These are phyloP conservation scores for Alternaria infectoria DNA, from an alignment of 2,329 filamentous ascomycete genomes.

Conservation along the genomic window DNA sequence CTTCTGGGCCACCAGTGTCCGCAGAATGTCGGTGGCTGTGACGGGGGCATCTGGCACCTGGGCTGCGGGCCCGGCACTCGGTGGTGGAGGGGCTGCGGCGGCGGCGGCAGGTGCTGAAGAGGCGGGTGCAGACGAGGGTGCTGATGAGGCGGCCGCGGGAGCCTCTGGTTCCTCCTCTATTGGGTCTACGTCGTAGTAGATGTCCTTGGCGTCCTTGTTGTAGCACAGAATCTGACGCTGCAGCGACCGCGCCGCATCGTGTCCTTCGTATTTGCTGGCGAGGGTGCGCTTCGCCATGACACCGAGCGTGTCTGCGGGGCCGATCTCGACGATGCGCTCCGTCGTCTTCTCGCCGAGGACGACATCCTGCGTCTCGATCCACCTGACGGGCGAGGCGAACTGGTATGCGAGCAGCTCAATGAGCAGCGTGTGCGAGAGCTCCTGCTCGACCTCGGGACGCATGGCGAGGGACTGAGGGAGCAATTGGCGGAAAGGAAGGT, in stretches of 20 bases:
- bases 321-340: constrained; percentile 96
- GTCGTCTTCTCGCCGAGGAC: constrained; percentile 95
- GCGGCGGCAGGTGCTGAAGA: constrained; percentile 60
- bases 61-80: constrained; percentile 82
- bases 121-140: constrained; percentile 56
- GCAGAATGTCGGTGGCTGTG: constrained; percentile 85
- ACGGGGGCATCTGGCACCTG: constrained; percentile 87
- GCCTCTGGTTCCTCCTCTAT: constrained; percentile 76
- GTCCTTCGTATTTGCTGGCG: constrained; percentile 96
- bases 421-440: constrained; percentile 96
- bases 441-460: constrained; percentile 99
- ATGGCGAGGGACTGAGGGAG: constrained; percentile 60
- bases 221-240: constrained; percentile 98
- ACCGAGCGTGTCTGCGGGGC: constrained; percentile 93
- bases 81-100: constrained; percentile 62
- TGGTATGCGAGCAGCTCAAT: constrained; percentile 99
- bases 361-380: constrained; percentile 99
- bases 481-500: constrained; percentile 9
- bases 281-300: constrained; percentile 97
- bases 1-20: constrained; percentile 92
- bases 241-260: constrained; percentile 94
- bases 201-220: constrained; percentile 99
- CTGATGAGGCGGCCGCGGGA: constrained; percentile 54
- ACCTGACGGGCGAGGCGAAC: constrained; percentile 97
- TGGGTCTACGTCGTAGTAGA: constrained; percentile 98